Evolutionary conservation across 495 filamentous ascomycete species (phyloP).

Genomic region (Cryomyces antarcticus): DNA sequence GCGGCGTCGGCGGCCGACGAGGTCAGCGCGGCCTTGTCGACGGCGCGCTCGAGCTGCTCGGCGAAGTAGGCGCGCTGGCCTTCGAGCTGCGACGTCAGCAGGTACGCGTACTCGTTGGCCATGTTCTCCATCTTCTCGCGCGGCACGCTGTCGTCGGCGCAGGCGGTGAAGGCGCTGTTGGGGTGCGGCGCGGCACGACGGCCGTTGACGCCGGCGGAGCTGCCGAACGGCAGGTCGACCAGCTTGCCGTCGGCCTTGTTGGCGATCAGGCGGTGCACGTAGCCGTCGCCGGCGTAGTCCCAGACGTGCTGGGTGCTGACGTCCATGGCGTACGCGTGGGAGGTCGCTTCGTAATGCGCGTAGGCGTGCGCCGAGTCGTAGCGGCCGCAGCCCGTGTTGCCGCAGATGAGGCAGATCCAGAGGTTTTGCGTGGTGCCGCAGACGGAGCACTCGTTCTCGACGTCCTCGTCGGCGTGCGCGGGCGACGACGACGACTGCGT

Average conservation of each 20-base stretch:
- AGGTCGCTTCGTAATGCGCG: conserved; percentile 74
- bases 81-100: conserved; percentile 80
- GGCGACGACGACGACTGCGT: conserved; percentile 30
- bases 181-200: conserved; percentile 21
- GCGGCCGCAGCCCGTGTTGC: conserved; percentile 77
- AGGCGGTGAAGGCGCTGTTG: conserved; percentile 12
- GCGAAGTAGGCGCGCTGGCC: conserved; percentile 87
- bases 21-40: conserved; percentile 71
- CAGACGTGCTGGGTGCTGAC: conserved; percentile 83
- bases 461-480: conserved; percentile 14
- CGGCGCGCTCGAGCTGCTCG: conserved; percentile 75
- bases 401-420: conserved; percentile 81
- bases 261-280: conserved; percentile 87
- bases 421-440: conserved; percentile 65
- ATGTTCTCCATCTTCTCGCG: conserved; percentile 83
- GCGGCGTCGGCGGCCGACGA: conserved; percentile 43
- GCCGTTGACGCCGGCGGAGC: conserved; percentile 22
- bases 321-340: conserved; percentile 83
- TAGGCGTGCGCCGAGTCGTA: conserved; percentile 91
- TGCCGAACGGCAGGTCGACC: conserved; percentile 47
- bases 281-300: conserved; percentile 89
- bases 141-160: conserved; percentile 53
- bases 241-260: conserved; percentile 81
- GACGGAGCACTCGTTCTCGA: conserved; percentile 40
- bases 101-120: conserved; percentile 80